phyloP scores from a whole-genome alignment of 495 filamentous ascomycete species.

The Penicilliopsis zonata region DNA sequence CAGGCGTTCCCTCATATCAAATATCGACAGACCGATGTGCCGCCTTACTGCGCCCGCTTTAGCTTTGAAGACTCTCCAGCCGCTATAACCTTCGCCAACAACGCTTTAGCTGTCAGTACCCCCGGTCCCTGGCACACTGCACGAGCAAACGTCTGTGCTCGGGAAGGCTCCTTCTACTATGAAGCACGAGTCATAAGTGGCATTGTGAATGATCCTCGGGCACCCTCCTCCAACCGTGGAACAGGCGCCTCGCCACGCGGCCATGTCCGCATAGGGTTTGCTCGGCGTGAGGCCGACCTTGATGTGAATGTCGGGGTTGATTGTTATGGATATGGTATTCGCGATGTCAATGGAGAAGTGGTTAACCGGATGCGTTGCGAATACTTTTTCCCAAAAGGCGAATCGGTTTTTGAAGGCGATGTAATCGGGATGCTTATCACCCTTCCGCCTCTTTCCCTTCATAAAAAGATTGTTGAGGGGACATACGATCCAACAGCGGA shows the following conservation, averaged over 20 bases:
- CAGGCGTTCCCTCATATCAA: constrained; percentile 73
- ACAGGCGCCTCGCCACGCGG: constrained; percentile 35
- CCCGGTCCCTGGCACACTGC: constrained; percentile 35
- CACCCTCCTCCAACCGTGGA: constrained; percentile 15
- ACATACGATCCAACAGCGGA: constrained; percentile 78
- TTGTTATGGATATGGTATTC: constrained; percentile 89
- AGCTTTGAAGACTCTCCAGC: constrained; percentile 86
- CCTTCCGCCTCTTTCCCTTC: constrained; percentile 70
- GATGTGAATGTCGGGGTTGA: constrained; percentile 94
- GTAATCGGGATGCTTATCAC: constrained; percentile 91
- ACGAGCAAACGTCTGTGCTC: constrained; percentile 75
- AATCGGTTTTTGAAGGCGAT: constrained; percentile 69
- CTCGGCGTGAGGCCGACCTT: constrained; percentile 76
- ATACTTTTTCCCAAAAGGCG: constrained; percentile 66
- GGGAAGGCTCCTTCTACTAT: constrained; percentile 90
- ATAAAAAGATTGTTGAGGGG: constrained; percentile 79
- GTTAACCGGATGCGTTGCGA: constrained; percentile 87
- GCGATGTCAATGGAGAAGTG: constrained; percentile 80
- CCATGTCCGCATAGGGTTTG: constrained; percentile 85
- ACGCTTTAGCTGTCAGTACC: constrained; percentile 30
- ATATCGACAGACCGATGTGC: constrained; percentile 78
- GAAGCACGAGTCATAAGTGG: constrained; percentile 81
- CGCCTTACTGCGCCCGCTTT: constrained; percentile 68
- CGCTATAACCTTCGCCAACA: constrained; percentile 36
- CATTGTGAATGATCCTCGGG: constrained; percentile 25